phyloP scores from a whole-genome alignment of 2,329 filamentous ascomycete species.

The Cordyceps farinosa region DNA sequence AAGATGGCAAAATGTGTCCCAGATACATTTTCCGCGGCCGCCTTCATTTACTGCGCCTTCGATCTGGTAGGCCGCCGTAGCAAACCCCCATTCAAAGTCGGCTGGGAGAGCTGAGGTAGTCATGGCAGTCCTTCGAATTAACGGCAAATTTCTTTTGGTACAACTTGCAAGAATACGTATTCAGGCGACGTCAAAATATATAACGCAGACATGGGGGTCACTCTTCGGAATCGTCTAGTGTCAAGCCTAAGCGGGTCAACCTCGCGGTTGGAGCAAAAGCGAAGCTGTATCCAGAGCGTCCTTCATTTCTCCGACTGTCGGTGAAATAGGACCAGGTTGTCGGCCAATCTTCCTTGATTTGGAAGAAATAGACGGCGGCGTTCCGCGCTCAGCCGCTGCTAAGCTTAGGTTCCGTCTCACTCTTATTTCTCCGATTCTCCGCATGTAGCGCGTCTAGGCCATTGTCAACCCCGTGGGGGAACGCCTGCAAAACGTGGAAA shows the following conservation, averaged over 20 bases:
- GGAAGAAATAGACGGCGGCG: neutral
- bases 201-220: neutral
- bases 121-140: neutral
- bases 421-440: slow-evolving; percentile 12
- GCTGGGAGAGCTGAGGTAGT: slow-evolving; percentile 27
- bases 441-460: neutral
- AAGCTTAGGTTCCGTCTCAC: neutral
- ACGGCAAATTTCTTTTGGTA: neutral
- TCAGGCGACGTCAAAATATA: neutral
- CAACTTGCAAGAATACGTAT: neutral
- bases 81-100: slow-evolving; percentile 40
- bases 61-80: slow-evolving; percentile 43
- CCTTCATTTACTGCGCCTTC: slow-evolving; percentile 41
- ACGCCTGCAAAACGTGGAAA: neutral
- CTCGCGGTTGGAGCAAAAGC: neutral
- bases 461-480: slow-evolving; percentile 11
- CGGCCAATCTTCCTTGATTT: neutral
- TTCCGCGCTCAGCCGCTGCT: neutral
- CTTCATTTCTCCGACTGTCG: slow-evolving; percentile 7
- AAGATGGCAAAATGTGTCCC: slow-evolving; percentile 41
- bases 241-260: slow-evolving; percentile 1
- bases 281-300: neutral
- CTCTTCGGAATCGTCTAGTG: neutral
- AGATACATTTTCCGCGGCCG: slow-evolving; percentile 41
- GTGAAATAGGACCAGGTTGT: neutral